Conservation (phyloP, 345 rosid genomes). For the Alliaria petiolata region DNA sequence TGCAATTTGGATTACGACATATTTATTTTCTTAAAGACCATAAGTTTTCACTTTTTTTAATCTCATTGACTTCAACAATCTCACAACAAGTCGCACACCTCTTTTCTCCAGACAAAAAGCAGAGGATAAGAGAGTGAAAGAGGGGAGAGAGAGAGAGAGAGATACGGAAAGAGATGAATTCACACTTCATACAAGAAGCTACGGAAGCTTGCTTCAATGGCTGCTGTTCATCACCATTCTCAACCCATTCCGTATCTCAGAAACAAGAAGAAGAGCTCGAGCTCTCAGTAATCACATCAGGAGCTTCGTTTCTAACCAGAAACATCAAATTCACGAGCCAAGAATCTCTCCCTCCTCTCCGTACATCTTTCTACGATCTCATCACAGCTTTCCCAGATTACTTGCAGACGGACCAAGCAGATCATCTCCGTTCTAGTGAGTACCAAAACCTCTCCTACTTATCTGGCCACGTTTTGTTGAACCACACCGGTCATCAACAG, state of each 20-base stretch:
- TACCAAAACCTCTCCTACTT: conserved; percentile 54
- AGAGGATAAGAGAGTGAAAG: neutral
- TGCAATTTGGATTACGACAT: conserved; percentile 7
- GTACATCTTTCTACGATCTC: conserved; percentile 51
- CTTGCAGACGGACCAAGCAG: conserved; percentile 48
- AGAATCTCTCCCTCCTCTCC: conserved; percentile 72
- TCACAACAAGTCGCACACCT: conserved; percentile 7
- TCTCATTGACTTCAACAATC: conserved; percentile 23
- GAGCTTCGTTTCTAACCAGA: conserved; percentile 41
- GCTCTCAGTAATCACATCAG: conserved; percentile 39
- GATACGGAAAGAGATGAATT: conserved; percentile 49
- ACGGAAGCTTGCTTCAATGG: conserved; percentile 48
- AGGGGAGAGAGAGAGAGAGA: neutral
- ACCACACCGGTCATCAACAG: conserved; percentile 47
- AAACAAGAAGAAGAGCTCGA: conserved; percentile 29
- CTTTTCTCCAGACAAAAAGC: conserved; percentile 21
- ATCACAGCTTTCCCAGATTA: conserved; percentile 49
- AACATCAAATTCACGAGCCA: conserved; percentile 63
- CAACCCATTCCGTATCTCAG: conserved; percentile 20
- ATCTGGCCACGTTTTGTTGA: conserved; percentile 52
- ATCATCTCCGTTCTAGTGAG: conserved; percentile 54
- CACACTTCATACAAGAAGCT: conserved; percentile 42
- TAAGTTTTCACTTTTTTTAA: neutral
- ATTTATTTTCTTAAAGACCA: neutral
- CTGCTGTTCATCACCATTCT: conserved; percentile 52